These are phyloP conservation scores for Aphanocladium album DNA, from an alignment of 2,329 filamentous ascomycete genomes.

Conservation along the genomic window DNA sequence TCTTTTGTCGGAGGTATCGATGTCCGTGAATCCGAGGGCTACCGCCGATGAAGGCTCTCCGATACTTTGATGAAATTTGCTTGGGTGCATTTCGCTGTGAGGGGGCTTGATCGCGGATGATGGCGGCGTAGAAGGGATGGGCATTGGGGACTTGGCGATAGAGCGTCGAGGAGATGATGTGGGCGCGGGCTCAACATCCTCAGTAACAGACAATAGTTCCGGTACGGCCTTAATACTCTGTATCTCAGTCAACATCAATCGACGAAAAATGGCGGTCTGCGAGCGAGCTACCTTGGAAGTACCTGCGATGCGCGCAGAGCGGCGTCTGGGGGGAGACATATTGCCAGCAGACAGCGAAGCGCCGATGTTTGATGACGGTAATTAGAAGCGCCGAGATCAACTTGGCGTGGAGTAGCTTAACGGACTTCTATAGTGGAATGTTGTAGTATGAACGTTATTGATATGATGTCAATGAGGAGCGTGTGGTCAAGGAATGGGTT, in stretches of 20 bases:
- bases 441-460: conserved; percentile 13
- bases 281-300: conserved; percentile 30
- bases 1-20: conserved; percentile 52
- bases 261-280: conserved; percentile 14
- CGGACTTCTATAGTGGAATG: conserved; percentile 10
- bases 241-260: background rate
- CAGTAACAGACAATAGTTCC: conserved; percentile 38
- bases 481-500: conserved; percentile 11
- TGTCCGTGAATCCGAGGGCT: conserved; percentile 75
- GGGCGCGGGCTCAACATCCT: conserved; percentile 32
- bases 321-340: conserved; percentile 40
- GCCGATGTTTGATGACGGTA: background rate
- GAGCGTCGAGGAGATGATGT: background rate
- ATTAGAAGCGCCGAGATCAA: background rate
- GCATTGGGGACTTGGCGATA: background rate
- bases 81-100: conserved; percentile 85
- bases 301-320: conserved; percentile 39
- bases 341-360: conserved; percentile 20
- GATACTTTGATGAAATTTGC: conserved; percentile 70
- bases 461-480: conserved; percentile 20
- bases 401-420: conserved; percentile 12
- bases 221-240: conserved; percentile 27
- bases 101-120: conserved; percentile 64
- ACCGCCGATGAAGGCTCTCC: conserved; percentile 75
- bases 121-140: conserved; percentile 52